Percentiles rank a stretch among this genome's conserved stretches.
phyloP scores from a whole-genome alignment of 2,329 filamentous ascomycete genomes.

The Paraphaeosphaeria sporulosa region DNA sequence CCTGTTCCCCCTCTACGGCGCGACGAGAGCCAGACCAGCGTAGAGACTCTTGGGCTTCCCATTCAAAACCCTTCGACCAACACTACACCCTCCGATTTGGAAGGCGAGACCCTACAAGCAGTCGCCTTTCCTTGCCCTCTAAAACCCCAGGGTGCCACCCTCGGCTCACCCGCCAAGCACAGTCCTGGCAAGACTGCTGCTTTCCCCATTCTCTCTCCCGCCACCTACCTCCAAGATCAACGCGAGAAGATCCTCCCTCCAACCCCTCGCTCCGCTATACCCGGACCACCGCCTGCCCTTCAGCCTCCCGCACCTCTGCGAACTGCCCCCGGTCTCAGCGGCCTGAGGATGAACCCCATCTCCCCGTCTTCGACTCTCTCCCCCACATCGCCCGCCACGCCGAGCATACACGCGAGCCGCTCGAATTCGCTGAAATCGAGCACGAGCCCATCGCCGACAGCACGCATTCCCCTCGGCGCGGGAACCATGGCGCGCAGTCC shows the following conservation, averaged over 20 bases:
- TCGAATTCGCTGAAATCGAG: constrained; percentile 24
- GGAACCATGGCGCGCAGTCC: constrained; percentile 47
- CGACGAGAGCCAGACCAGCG: constrained; percentile 36
- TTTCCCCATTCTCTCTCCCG: constrained; percentile 37
- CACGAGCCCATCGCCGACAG: constrained; percentile 36
- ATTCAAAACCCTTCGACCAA: constrained; percentile 38
- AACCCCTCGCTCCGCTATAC: constrained; percentile 28
- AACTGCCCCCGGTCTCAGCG: constrained; percentile 28
- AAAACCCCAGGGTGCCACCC: constrained; percentile 11
- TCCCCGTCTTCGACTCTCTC: constrained; percentile 31
- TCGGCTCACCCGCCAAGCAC: constrained; percentile 25
- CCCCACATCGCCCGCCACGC: constrained; percentile 24
- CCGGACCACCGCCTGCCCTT: constrained; percentile 17
- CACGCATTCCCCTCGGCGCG: constrained; percentile 43
- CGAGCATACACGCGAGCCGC: constrained; percentile 15
- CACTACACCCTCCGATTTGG: constrained; percentile 18
- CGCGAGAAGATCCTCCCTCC: constrained; percentile 46
- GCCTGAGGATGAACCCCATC: constrained; percentile 47
- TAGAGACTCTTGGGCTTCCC: constrained; percentile 38
- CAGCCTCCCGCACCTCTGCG: constrained; percentile 18
- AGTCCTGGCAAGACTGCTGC: constrained; percentile 35
- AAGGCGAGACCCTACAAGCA: constrained; percentile 25
- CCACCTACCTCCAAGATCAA: constrained; percentile 43
- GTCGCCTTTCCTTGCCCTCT: constrained; percentile 31
- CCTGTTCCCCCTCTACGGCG: constrained; percentile 27